A percentile compares a stretch with the other conserved stretches of the same genome.
These are phyloP conservation scores for Escovopsis sp. DNA, from an alignment of 2,329 filamentous ascomycete genomes.

Conservation along the genomic window DNA sequence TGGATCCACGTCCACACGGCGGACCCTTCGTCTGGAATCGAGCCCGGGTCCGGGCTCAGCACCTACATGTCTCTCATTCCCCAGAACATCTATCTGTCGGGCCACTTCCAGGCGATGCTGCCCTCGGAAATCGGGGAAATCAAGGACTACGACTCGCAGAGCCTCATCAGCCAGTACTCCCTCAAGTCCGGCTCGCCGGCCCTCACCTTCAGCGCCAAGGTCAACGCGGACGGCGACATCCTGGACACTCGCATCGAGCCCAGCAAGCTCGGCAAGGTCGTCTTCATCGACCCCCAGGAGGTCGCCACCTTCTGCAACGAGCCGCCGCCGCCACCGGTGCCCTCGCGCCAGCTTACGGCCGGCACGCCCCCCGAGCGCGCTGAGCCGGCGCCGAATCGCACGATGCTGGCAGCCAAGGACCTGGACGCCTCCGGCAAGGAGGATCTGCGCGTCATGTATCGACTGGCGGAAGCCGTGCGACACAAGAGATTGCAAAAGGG, in stretches of 20 bases:
- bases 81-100: constrained; percentile 44
- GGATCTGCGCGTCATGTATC: constrained; percentile 31
- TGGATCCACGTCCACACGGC: constrained; percentile 72
- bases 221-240: constrained; percentile 36
- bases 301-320: constrained; percentile 30
- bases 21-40: constrained; percentile 58
- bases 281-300: constrained; percentile 39
- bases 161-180: constrained; percentile 36
- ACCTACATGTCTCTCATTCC: constrained; percentile 45
- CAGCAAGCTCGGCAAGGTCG: constrained; percentile 36
- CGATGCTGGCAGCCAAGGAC: constrained; percentile 27
- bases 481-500: constrained; percentile 28
- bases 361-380: constrained; percentile 10
- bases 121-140: constrained; percentile 19
- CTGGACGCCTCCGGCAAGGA: constrained; percentile 26
- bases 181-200: constrained; percentile 34
- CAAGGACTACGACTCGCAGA: constrained; percentile 18
- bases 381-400: constrained; percentile 17
- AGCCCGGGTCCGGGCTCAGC: constrained; percentile 40
- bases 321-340: constrained; percentile 8
- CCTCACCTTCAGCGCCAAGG: constrained; percentile 46
- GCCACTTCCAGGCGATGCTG: constrained; percentile 44
- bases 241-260: constrained; percentile 39
- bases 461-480: constrained; percentile 31
- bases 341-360: constrained; percentile 14